These are phyloP conservation scores for Linaria vulgaris DNA, from an alignment of 257 asterid genomes.

Conservation along the genomic window DNA sequence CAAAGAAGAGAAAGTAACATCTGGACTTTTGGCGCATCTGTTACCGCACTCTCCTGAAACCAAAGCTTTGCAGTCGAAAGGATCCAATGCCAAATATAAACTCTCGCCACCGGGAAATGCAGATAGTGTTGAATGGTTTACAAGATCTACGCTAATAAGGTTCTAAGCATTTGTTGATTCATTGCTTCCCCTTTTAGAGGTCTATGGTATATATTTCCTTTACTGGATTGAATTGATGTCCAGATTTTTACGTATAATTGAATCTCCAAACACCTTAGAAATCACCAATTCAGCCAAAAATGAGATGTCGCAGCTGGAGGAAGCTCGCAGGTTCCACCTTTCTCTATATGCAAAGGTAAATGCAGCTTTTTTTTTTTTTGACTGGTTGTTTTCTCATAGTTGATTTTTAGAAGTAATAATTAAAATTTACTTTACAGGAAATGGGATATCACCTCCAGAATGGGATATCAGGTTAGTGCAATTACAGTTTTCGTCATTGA, in stretches of 20 bases:
- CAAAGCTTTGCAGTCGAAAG: conserved; percentile 54
- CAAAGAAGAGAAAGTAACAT: conserved; percentile 55
- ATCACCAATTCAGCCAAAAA: conserved; percentile 47
- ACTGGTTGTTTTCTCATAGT: conserved; percentile 19
- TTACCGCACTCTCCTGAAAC: conserved; percentile 59
- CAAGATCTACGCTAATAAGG: conserved; percentile 74
- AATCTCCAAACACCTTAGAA: conserved; percentile 51
- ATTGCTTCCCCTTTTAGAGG: conserved; percentile 23
- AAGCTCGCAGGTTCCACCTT: conserved; percentile 71
- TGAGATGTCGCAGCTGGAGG: conserved; percentile 93
- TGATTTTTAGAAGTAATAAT: conserved; percentile 11
- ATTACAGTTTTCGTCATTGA: too few relatives aligned
- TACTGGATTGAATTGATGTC: conserved; percentile 13
- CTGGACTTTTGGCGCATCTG: conserved; percentile 76
- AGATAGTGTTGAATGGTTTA: conserved; percentile 63
- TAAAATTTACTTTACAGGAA: conserved; percentile 45
- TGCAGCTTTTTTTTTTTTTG: too few relatives aligned
- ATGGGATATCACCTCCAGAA: conserved; percentile 33
- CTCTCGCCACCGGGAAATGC: conserved; percentile 48
- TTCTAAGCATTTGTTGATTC: conserved; percentile 33
- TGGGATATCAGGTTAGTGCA: conserved; percentile 51
- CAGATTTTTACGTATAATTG: conserved; percentile 75
- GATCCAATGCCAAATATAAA: conserved; percentile 53
- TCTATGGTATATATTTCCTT: conserved; percentile 13
- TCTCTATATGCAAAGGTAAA: conserved; percentile 75